These are phyloP conservation scores for Xylaria sp. DNA, from an alignment of 2,329 filamentous ascomycete genomes.

Conservation along the genomic window DNA sequence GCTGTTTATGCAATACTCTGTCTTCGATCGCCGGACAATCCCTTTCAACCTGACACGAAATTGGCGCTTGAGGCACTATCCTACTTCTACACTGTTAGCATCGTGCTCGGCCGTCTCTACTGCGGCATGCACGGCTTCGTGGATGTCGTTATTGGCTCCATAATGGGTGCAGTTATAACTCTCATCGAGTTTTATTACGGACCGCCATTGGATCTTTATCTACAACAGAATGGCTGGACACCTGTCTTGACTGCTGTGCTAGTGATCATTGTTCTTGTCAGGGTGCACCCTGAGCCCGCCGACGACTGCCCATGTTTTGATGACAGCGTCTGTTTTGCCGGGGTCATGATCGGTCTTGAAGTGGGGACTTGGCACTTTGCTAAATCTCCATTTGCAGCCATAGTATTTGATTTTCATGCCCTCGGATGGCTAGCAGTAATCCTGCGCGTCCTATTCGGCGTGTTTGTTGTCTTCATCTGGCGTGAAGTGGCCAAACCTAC, in stretches of 20 bases:
- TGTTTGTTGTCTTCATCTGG: conserved; percentile 89
- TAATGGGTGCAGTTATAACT: conserved; percentile 76
- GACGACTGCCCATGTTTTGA: conserved; percentile 98
- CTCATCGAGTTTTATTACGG: conserved; percentile 70
- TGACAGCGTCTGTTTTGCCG: conserved; percentile 92
- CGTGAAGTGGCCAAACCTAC: conserved; percentile 88
- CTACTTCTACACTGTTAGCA: conserved; percentile 89
- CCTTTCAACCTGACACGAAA: conserved; percentile 68
- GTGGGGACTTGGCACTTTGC: conserved; percentile 86
- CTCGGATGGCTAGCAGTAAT: conserved; percentile 74
- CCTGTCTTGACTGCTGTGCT: conserved; percentile 73
- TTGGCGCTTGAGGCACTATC: conserved; percentile 73
- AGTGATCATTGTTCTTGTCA: conserved; percentile 78
- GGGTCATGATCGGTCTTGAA: conserved; percentile 87
- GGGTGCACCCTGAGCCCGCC: conserved; percentile 93
- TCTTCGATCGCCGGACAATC: conserved; percentile 73
- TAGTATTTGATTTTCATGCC: conserved; percentile 72
- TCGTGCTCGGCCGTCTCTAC: conserved; percentile 90
- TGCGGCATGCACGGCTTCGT: conserved; percentile 99
- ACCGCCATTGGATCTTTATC: conserved; percentile 74
- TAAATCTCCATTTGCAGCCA: conserved; percentile 60
- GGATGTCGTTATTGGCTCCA: conserved; percentile 84
- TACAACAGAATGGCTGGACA: conserved; percentile 73
- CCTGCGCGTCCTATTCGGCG: conserved; percentile 79
- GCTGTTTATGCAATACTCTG: conserved; percentile 83